Evolutionary conservation across 768 basidiomycete species (phyloP), one percentile per base, ranked within the genome.

Genomic region (Russula virescens): DNA sequence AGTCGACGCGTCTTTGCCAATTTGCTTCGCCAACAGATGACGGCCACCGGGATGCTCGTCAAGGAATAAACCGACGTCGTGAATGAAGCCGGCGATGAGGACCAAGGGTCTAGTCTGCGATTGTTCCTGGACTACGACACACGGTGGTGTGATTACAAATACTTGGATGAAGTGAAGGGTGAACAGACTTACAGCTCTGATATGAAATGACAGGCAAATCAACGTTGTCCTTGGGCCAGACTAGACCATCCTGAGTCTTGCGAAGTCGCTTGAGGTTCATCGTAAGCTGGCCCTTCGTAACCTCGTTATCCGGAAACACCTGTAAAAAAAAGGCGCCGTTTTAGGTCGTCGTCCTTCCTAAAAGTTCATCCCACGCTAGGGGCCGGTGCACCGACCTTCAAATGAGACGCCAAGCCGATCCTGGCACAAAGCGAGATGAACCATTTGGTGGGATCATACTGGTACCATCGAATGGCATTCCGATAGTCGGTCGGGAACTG

Each of bases 401-500:
- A 74, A 69, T 86, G 84, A 49, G 71, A 75, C 10, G 80, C 80
- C 31, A 80, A 79, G 25, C 90, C 87, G 53, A 91, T 35, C 61
- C 76, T 66, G 58, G 81, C 71, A 76, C 80, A 81, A 18, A 74
- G 75, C 77, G 79, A 81, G 76, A 93, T 94, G 78, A 91, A 89
- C 91, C 91, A 93, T 73, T 93, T 92, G 46, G 91, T 92, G 10
- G 91, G 90, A 71, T 93, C 91, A 69, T 92, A 92, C 72, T 92
- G 90, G 73, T 89, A 90, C 89, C 90, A 93, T 73, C 80, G 92
- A 80, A 96, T 93, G 57, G 93, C 93, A 70, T 94, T 95, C 23
- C 94, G 84, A 79, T 94, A 96, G 75, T 96, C 94, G 89, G 93
- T 94, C 11, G 94, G 93, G 83, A 95, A 94, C 71, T 85, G 84